Evolutionary conservation across 306 rosid genomes (phyloP).

Genomic region (Vigna angularis): DNA sequence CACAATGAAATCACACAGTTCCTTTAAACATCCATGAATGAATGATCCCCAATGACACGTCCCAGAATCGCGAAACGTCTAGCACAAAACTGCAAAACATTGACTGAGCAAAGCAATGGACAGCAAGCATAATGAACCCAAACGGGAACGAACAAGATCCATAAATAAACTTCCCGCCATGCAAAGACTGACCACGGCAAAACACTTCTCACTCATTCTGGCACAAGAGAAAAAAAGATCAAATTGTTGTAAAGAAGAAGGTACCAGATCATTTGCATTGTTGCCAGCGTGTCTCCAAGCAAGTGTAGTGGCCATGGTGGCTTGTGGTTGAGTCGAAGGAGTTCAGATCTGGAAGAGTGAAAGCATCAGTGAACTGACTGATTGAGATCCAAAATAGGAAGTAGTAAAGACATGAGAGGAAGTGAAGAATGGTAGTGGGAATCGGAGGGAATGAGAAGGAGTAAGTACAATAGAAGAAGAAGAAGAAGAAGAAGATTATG

Average conservation of each 20-base stretch:
- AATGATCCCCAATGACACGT: constrained; percentile 8
- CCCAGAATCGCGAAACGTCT: background rate
- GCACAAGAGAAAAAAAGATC: background rate
- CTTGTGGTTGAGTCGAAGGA: constrained; percentile 35
- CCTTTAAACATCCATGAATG: constrained; percentile 3
- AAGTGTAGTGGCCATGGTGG: constrained; percentile 74
- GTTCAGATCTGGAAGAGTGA: constrained; percentile 69
- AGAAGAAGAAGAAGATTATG: background rate
- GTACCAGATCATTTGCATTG: constrained; percentile 85
- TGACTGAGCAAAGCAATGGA: constrained; percentile 12
- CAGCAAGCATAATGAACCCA: constrained; percentile 8
- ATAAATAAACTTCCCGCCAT: constrained; percentile 5
- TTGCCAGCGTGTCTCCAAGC: constrained; percentile 84
- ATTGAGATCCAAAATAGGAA: constrained; percentile 42
- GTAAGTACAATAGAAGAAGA: constrained; percentile 37
- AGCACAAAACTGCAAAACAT: constrained; percentile 7
- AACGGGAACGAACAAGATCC: constrained; percentile 34
- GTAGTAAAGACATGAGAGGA: background rate
- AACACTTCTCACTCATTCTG: background rate
- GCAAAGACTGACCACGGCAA: background rate
- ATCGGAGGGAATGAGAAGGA: constrained; percentile 33
- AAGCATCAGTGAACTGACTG: constrained; percentile 23
- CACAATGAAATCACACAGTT: constrained; percentile 26
- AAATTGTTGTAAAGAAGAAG: constrained; percentile 1
- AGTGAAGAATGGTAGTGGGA: constrained; percentile 15